Percentiles rank a stretch among this genome's conserved stretches.
Conservation (phyloP, 345 rosid species). For the Brassica napus region Da-Ae NC_063440.1:1099001-1099500, state of each 20-base stretch:
- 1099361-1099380: background rate
- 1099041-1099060: conserved; percentile 47
- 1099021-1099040: background rate
- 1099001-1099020: background rate
- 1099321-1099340: background rate
- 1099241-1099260: background rate
- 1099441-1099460: no score
- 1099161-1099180: conserved; percentile 6
- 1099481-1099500: no score
- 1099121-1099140: background rate
- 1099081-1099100: conserved; percentile 40
- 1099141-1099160: conserved; percentile 11
- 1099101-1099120: background rate
- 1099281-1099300: background rate
- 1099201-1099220: background rate
- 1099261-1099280: background rate
- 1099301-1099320: background rate
- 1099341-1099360: background rate
- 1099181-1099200: background rate
- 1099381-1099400: no score
- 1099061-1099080: conserved; percentile 51
- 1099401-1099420: background rate
- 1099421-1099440: no score
- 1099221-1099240: background rate
- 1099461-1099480: no score